phyloP scores from a whole-genome alignment of 768 basidiomycete species.

The Psilocybe tampanensis region DNA sequence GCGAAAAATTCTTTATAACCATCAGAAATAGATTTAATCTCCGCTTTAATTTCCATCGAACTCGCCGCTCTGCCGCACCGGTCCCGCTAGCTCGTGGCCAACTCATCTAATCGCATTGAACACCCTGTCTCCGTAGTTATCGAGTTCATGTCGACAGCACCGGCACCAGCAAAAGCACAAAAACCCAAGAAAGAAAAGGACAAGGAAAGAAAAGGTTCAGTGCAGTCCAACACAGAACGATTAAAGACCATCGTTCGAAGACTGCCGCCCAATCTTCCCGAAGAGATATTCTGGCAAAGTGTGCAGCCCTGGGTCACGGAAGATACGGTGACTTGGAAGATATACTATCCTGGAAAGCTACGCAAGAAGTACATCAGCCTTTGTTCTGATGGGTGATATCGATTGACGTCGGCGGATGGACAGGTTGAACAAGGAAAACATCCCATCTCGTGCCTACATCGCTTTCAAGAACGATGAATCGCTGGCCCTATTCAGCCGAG shows the following conservation, averaged over 20 bases:
- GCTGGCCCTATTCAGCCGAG: constrained; percentile 74
- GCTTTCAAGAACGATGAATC: constrained; percentile 79
- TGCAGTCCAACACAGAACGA: constrained; percentile 47
- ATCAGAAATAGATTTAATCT: background rate
- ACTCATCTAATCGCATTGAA: background rate
- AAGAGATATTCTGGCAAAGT: constrained; percentile 92
- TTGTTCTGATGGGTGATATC: background rate
- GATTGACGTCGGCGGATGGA: constrained; percentile 8
- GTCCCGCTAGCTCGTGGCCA: background rate
- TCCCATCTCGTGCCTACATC: constrained; percentile 89
- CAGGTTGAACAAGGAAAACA: constrained; percentile 82
- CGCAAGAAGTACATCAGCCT: constrained; percentile 57
- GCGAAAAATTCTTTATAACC: background rate
- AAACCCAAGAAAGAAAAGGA: constrained; percentile 41
- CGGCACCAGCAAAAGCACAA: constrained; percentile 24
- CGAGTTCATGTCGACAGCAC: constrained; percentile 23
- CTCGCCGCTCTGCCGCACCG: background rate
- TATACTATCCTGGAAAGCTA: constrained; percentile 68
- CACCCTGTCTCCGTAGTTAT: background rate
- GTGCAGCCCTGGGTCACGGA: constrained; percentile 83
- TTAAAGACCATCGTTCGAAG: constrained; percentile 88
- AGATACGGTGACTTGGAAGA: constrained; percentile 69
- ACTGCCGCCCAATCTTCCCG: constrained; percentile 90
- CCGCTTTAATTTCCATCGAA: constrained; percentile 7
- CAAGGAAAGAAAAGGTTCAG: constrained; percentile 32